Conservation (phyloP, 257 asterid genomes). For the Striga asiatica region DNA sequence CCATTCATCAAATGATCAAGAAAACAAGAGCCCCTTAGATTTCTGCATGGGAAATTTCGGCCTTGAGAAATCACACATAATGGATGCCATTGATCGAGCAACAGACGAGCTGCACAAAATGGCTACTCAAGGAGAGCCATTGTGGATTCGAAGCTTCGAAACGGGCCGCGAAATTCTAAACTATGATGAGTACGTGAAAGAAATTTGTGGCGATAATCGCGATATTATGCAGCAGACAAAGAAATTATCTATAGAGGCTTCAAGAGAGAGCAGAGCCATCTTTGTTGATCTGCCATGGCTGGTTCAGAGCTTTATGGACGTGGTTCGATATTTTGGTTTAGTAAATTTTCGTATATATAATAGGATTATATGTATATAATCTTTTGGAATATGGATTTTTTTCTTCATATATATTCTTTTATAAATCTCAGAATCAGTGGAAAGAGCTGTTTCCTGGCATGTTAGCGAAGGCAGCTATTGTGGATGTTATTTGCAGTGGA, state of each 20-base stretch:
- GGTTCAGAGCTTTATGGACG: conserved; percentile 67
- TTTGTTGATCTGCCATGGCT: conserved; percentile 53
- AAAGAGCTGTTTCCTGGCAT: conserved; percentile 67
- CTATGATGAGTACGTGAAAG: conserved; percentile 61
- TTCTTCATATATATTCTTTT: not conserved
- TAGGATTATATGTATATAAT: not conserved
- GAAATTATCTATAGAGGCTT: conserved; percentile 54
- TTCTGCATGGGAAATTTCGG: conserved; percentile 28
- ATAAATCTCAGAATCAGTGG: conserved; percentile 56
- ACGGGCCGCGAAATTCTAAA: conserved; percentile 81
- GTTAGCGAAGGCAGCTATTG: conserved; percentile 59
- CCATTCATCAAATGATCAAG: conserved; percentile 40
- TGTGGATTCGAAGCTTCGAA: conserved; percentile 72
- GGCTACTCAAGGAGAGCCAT: conserved; percentile 53
- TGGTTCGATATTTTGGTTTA: too few relatives aligned
- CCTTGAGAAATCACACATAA: conserved; percentile 32
- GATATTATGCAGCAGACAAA: conserved; percentile 20
- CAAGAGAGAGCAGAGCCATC: conserved; percentile 54
- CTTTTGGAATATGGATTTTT: not conserved
- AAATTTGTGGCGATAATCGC: conserved; percentile 21
- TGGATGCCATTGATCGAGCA: conserved; percentile 39
- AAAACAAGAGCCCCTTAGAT: conserved; percentile 33
- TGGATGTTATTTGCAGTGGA: conserved; percentile 53
- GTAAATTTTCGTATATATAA: too few relatives aligned
- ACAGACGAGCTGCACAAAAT: conserved; percentile 53